Base-by-base conservation (phyloP, 768 basidiomycete species). In the Amanita fuliginea region DNA sequence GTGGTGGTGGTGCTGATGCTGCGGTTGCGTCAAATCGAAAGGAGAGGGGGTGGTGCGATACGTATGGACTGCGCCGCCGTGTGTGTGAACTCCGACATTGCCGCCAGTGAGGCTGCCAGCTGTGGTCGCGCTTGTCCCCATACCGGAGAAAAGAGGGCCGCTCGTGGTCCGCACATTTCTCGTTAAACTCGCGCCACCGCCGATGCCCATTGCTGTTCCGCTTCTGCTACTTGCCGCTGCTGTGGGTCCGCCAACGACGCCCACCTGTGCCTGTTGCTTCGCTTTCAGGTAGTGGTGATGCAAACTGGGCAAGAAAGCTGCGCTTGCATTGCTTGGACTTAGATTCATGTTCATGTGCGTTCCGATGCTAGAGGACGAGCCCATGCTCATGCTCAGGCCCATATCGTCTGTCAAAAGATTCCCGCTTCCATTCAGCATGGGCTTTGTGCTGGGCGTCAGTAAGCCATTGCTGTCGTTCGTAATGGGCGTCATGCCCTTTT, bases 271-370 rank as follows among this genome's bases (percentile, higher is more conserved):
- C 26, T 62, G 65, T 46, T 63, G 61, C 40, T 62, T 80, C 9
- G 78, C 67, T 48, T 67, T 73, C 37, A 77, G 64, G 54, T 86
- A 86, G 54, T 80, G 77, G 32, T 75, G 74, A 54, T 84, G 82
- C 34, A 85, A 64, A 7, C 83, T 76, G 1, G 85, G 84, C 8
- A 91, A 68, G 69, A 91, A 91, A 7, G 87, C 87, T 1, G 83
- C 86, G 32, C 83, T 85, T 2, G 87, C 85, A 58, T 90, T 89
- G 44, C 82, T 83, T 0, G 85, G 86, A 35, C 74, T 70, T 53
- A 81, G 68, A 64, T 74, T 72, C 3, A 64, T 60, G 34, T 54
- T 47, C 39, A 58, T 49, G 18, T 57, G 33, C 46, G 53, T 22
- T 51, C 52, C 41, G 41, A 52, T 32, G 42, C 33, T 47, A 42